Percentiles rank a stretch among this genome's conserved stretches.
Evolutionary conservation across 2,329 filamentous ascomycete species (phyloP).

Genomic region (Hymenoscyphus fraxineus): DNA sequence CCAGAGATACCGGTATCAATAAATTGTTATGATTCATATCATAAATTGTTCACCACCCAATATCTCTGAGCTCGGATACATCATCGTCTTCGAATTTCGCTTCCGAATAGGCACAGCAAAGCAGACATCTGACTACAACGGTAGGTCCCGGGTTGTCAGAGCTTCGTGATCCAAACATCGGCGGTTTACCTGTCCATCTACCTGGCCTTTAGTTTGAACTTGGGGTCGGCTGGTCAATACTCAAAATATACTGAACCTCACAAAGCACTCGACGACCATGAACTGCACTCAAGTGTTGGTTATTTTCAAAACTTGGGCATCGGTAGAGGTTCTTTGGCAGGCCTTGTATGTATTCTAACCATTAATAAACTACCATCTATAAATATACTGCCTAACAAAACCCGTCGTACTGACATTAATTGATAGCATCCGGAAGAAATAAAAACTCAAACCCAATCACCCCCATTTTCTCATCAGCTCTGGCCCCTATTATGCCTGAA

Average conservation of each 20-base stretch:
- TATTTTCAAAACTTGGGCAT: background rate
- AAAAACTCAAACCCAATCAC: background rate
- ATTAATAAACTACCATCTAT: slow-evolving; percentile 2
- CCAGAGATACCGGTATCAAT: background rate
- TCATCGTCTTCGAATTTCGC: background rate
- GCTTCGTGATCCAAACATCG: background rate
- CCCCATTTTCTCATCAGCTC: background rate
- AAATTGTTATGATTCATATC: background rate
- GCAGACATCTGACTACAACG: background rate
- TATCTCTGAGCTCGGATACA: background rate
- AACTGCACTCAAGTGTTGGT: too few species aligned
- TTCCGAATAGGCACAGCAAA: background rate
- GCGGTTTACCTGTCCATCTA: background rate
- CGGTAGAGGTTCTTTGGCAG: background rate
- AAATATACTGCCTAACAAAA: slow-evolving; percentile 7
- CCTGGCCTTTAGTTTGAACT: background rate
- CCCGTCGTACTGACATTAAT: background rate
- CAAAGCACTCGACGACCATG: too few species aligned
- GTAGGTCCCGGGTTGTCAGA: background rate
- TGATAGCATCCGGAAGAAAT: slow-evolving; percentile 1
- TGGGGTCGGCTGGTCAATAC: background rate
- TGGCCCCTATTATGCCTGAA: too few species aligned
- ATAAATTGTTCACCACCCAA: background rate
- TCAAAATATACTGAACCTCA: background rate
- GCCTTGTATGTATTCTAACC: background rate